These are phyloP conservation scores for Aspergillus sclerotiicarbonarius DNA, from an alignment of 495 filamentous ascomycete genomes.

Conservation along the genomic window DNA sequence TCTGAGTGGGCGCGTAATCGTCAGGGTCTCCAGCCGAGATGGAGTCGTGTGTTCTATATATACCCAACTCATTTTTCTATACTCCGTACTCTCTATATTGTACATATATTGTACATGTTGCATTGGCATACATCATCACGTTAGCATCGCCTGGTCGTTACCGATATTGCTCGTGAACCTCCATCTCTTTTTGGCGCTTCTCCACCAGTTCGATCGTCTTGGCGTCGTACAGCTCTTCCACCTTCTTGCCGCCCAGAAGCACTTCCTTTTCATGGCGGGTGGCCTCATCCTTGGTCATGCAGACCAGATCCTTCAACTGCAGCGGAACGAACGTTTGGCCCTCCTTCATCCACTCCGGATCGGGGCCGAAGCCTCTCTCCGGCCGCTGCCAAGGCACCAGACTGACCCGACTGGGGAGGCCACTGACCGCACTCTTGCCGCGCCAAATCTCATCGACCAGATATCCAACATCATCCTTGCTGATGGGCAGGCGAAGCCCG, in stretches of 20 bases:
- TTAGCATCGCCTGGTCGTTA: constrained; percentile 2
- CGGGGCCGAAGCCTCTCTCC: constrained; percentile 46
- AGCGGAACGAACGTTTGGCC: constrained; percentile 71
- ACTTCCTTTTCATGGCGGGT: constrained; percentile 75
- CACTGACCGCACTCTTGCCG: constrained; percentile 79
- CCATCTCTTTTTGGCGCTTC: constrained; percentile 14
- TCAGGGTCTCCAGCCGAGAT: too few species aligned
- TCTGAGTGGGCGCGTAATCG: too few species aligned
- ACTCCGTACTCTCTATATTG: neutral
- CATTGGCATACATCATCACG: neutral
- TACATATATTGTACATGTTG: neutral
- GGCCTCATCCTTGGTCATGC: constrained; percentile 97
- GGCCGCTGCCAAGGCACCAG: constrained; percentile 73
- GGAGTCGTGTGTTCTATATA: too few species aligned
- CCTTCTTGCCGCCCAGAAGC: constrained; percentile 17
- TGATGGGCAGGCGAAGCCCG: constrained; percentile 76
- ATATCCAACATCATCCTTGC: constrained; percentile 76
- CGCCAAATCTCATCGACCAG: constrained; percentile 85
- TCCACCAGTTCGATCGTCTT: constrained; percentile 29
- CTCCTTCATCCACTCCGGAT: constrained; percentile 43
- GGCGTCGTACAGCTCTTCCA: constrained; percentile 66
- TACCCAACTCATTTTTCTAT: neutral
- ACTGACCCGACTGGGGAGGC: constrained; percentile 70
- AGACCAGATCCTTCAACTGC: constrained; percentile 70
- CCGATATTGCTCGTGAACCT: constrained; percentile 13